Evolutionary conservation across 129 eudicot species (phyloP), one percentile per base, ranked within the genome.

Genomic region (Artemisia tridentata): DNA sequence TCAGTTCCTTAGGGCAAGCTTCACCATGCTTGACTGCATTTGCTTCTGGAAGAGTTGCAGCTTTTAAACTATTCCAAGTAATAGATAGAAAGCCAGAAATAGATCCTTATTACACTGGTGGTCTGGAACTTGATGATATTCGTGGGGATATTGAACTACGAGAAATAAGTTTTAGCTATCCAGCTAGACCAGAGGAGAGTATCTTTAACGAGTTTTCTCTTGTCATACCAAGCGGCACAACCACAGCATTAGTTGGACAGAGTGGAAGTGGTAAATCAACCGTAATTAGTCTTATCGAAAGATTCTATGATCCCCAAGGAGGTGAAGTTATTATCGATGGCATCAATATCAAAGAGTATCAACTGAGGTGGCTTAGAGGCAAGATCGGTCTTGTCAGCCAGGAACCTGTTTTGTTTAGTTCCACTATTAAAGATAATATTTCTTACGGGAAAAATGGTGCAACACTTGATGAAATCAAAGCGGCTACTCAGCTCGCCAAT

Each of bases 231-330:
- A 84, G 90, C 54, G 95, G 95, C 66, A 67, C 81, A 20, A 88
- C 90, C 11, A 77, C 88, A 20, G 95, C 95, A 72, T 72, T 88
- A 75, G 88, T 88, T 68, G 95, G 95, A 46, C 88, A 82, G 34
- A 88, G 95, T 70, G 95, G 95, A 49, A 88, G 95, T 51, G 95
- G 95, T 4, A 88, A 88, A 45, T 88, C 95, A 14, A 88, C 95
- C 1, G 79, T 88, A 4, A 85, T 88, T 25, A 80, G 88, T 43
- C 59, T 88, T 61, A 82, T 84, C 16, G 86, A 88, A 74, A 88
- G 95, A 53, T 88, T 88, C 67, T 88, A 88, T 67, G 95, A 88
- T 72, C 95, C 95, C 17, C 90, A 82, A 53, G 66, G 72, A 56
- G 95, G 95, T 53, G 82, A 84, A 72, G 88, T 88, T 62, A 68